Evolutionary conservation across 345 rosid genomes (phyloP), one percentile per base, ranked within the genome.

Genomic region (Syzygium grande): DNA sequence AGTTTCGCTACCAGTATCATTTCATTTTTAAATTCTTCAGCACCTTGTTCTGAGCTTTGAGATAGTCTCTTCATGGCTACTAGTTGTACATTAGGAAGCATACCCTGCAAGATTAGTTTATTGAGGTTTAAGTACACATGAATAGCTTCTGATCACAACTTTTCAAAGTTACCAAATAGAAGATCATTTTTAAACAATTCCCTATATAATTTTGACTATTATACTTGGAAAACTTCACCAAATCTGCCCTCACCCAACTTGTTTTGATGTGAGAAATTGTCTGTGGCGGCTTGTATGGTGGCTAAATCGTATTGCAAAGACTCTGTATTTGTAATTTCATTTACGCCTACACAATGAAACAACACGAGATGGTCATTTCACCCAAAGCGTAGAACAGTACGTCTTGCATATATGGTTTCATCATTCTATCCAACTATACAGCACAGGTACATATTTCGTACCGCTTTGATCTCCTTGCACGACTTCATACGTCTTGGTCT

Each of bases 11-110:
- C 92, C 68, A 4, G 41, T 38, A 38, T 38, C 41, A 95, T 92
- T 85, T 95, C 97, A 54, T 93, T 96, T 87, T 87, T 90, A 52
- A 96, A 93, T 84, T 96, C 95, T 84, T 89, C 87, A 0, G 90
- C 73, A 14, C 97, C 98, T 91, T 94, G 96, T 14, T 95, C 91
- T 1, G 97, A 96, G 27, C 84, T 87, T 11, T 89, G 59, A 12
- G 95, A 91, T 11, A 53, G 56, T 87, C 94, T 91, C 56, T 53
- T 53, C 56, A 53, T 7, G 6, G 56, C 98, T 30, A 96, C 90
- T 38, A 91, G 21, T 53, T 53, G 21, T 53, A 21, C 56, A 15
- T 53, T 53, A 5, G 56, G 56, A 53, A 53, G 21, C 56, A 2
- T 53, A 53, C 56, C 56, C 56, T 53, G 21, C 5, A 53, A 53